phyloP scores from a whole-genome alignment of 495 filamentous ascomycete species.

The Recurvomyces mirabilis region DNA sequence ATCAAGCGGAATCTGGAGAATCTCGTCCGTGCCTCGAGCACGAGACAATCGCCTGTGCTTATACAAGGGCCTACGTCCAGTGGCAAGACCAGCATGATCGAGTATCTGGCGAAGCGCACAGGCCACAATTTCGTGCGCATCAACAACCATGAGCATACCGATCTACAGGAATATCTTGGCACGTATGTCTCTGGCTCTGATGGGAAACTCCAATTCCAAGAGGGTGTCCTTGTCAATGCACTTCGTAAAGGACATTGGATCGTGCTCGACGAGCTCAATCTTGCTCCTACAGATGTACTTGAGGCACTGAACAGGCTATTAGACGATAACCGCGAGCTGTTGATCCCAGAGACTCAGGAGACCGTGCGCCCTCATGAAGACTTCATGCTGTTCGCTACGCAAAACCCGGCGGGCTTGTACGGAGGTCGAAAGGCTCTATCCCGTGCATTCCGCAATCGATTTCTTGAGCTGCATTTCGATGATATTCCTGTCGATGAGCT shows the following conservation, averaged over 20 bases:
- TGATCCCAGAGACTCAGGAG: constrained; percentile 95
- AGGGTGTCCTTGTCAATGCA: constrained; percentile 87
- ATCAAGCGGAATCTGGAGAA: constrained; percentile 90
- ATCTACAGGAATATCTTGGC: constrained; percentile 94
- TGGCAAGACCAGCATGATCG: constrained; percentile 98
- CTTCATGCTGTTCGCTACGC: constrained; percentile 98
- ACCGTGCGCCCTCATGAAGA: constrained; percentile 79
- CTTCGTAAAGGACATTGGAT: constrained; percentile 93
- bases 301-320: constrained; percentile 90
- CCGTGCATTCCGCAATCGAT: constrained; percentile 89
- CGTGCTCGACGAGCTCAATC: constrained; percentile 90
- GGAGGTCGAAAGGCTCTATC: constrained; percentile 88
- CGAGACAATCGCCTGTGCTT: constrained; percentile 83
- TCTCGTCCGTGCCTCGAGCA: constrained; percentile 81
- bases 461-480: constrained; percentile 94
- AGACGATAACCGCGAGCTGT: constrained; percentile 94
- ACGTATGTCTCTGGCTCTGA: constrained; percentile 80
- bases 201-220: constrained; percentile 78
- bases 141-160: constrained; percentile 98
- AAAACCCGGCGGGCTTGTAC: constrained; percentile 93
- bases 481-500: constrained; percentile 94
- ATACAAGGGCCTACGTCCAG: constrained; percentile 94
- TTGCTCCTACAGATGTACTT: constrained; percentile 91
- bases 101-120: constrained; percentile 87
- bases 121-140: constrained; percentile 96